Base-by-base conservation (phyloP, 306 rosid species). In the Comarum palustre region DNA sequence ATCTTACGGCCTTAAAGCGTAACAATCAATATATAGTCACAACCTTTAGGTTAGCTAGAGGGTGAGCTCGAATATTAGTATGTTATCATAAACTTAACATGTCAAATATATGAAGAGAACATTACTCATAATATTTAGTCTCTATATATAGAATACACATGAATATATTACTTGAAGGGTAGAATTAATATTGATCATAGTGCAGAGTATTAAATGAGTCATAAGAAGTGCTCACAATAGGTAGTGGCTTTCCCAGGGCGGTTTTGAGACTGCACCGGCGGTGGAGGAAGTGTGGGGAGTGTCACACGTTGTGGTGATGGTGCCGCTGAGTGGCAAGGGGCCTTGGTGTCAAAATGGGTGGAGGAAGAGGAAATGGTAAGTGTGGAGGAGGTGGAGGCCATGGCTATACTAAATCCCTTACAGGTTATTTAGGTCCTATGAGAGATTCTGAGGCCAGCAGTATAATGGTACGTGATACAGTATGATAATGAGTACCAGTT, bases 351-450 rank as follows among this genome's bases (percentile, higher is more conserved):
- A 68, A 87, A 19, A 27, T 85, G 74, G 71, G 90, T 72, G 64
- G 92, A 83, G 16, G 96, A 87, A 76, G 93, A 88, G 39, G 96
- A 89, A 84, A 90, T 72, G 12, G 92, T 68, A 36, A 90, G 84
- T 74, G 96, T 74, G 63, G 96, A 82, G 25, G 96, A 88, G 76
- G 88, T 79, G 69, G 90, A 82, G 72, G 96, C 97, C 96, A 92
- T 86, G 80, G 72, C 68, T 71, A 31, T n/a, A 47, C 25, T 70
- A 66, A 77, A 78, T 54, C 68, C 75, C 71, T 59, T 16, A 73
- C 60, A 43, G 69, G 82, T 29, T 58, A 42, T 27, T 72, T 59
- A 19, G 47, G n/a, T 72, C 66, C 72, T 67, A 38, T 64, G 79
- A 84, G 75, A 74, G 73, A 59, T 66, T 71, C 69, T 72, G 74